Evolutionary conservation across 1,139 yeast genomes (phyloP), one percentile per base, ranked within the genome.

Genomic region (Casaregolazyma suthepensis): DNA sequence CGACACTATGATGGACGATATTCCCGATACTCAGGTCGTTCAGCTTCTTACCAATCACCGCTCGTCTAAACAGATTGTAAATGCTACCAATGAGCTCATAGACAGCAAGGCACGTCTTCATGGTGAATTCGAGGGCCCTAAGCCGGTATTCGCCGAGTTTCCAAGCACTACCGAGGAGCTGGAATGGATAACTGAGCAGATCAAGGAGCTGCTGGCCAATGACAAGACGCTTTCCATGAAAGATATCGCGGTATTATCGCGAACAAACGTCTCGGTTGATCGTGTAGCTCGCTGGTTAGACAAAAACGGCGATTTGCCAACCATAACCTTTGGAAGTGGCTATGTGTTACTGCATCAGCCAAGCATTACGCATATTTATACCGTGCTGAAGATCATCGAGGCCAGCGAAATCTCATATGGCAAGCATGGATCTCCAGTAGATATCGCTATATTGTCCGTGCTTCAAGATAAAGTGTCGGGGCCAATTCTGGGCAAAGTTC

Each of bases 41-140:
- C 69, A 76, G 3, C 72, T 93, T 55, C 73, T 75, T 20, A 81
- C 83, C 56, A 93, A 91, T 66, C 93, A 91, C 66, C 74, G 98
- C 51, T 89, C 96, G 0, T 82, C 96, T 0, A 72, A 76, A 29
- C 80, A 77, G 45, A 85, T 93, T 38, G 71, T 91, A 5, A 69
- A 75, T 29, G 66, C 85, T 6, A 84, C 96, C 12, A 89, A 87
- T 60, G 61, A 67, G 0, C 67, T 90, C 13, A 88, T 91, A 79
- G 71, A 75, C 50, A 85, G 82, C 58, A 89, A 85, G 60, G 49
- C 45, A 3, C 20, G 52, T 42, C 56, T 54, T 1, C 31, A 37
- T 1, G 59, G 61, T 18, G 51, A 17, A 18, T 53, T 52, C 46
- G 47, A 37, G 4, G 55, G 54, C 12, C 49, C 51, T 12, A 31